Evolutionary conservation across 2,329 filamentous ascomycete species (phyloP).

Genomic region (Lasiodiplodia hormozganensis): DNA sequence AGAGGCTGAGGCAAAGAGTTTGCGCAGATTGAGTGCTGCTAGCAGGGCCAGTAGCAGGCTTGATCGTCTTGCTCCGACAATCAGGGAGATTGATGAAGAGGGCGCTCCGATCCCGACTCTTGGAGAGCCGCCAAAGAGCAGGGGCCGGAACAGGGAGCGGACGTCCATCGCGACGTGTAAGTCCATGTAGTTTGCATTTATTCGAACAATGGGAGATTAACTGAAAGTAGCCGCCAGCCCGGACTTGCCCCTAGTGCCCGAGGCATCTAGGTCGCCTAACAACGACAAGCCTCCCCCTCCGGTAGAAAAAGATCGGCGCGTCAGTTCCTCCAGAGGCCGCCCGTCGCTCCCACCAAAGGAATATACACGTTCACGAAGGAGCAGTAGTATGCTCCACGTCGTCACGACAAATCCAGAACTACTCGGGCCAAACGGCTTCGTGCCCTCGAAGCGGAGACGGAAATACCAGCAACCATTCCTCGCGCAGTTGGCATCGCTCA

Average conservation of each 20-base stretch:
- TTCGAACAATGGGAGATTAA: slow-evolving; percentile 6
- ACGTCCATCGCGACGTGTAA: slow-evolving; percentile 50
- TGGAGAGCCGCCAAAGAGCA: slow-evolving; percentile 67
- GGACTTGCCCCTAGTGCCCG: slow-evolving; percentile 79
- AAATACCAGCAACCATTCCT: slow-evolving; percentile 69
- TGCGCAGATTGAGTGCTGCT: slow-evolving; percentile 84
- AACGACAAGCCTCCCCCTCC: slow-evolving; percentile 67
- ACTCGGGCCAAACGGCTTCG: slow-evolving; percentile 62
- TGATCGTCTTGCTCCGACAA: slow-evolving; percentile 77
- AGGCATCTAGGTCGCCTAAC: slow-evolving; percentile 56
- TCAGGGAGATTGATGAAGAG: slow-evolving; percentile 82
- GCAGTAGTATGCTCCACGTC: slow-evolving; percentile 85
- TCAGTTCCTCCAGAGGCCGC: slow-evolving; percentile 77
- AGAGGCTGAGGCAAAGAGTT: slow-evolving; percentile 79
- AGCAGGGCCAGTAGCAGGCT: slow-evolving; percentile 90
- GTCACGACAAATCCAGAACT: slow-evolving; percentile 74
- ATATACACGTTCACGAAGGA: slow-evolving; percentile 67
- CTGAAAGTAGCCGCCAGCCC: slow-evolving; percentile 44
- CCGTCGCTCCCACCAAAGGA: slow-evolving; percentile 89
- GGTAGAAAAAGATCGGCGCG: slow-evolving; percentile 76
- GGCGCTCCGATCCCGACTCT: slow-evolving; percentile 58
- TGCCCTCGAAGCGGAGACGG: slow-evolving; percentile 60
- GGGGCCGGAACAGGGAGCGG: slow-evolving; percentile 79
- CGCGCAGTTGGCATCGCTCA: slow-evolving; percentile 70
- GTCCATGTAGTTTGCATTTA: slow-evolving; percentile 35